phyloP scores from a whole-genome alignment of 2,329 filamentous ascomycete species.

The Epichloe sibirici region DNA sequence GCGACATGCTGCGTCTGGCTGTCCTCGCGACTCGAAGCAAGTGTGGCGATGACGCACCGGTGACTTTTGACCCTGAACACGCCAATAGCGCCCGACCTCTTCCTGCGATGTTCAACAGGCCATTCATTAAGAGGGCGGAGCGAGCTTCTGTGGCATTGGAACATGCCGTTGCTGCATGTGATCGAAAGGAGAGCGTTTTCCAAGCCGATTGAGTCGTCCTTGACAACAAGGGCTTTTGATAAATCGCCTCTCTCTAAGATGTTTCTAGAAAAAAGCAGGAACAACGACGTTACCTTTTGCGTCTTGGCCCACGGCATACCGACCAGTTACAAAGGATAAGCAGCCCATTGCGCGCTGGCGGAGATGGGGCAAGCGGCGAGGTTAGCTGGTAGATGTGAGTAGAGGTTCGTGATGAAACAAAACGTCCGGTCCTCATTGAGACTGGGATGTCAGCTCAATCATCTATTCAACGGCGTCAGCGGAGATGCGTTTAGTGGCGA shows the following conservation, averaged over 20 bases:
- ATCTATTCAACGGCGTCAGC: no score
- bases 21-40: conserved; percentile 50
- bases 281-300: conserved; percentile 14
- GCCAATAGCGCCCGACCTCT: conserved; percentile 55
- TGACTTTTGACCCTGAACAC: conserved; percentile 65
- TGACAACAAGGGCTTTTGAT: conserved; percentile 32
- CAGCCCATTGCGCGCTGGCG: conserved; percentile 36
- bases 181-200: conserved; percentile 7
- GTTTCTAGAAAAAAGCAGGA: no score
- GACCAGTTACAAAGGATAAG: conserved; percentile 41
- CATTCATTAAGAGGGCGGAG: conserved; percentile 43
- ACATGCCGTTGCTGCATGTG: conserved; percentile 13
- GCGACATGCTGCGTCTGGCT: conserved; percentile 59
- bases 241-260: no score
- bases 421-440: conserved; percentile 5
- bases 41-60: conserved; percentile 45
- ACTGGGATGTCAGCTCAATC: no score
- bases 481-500: no score
- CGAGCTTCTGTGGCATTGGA: conserved; percentile 36
- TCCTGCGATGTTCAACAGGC: conserved; percentile 44
- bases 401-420: conserved; percentile 9
- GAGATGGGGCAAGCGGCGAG: conserved; percentile 22
- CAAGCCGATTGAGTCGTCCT: conserved; percentile 7
- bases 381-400: no score
- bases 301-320: conserved; percentile 42